These are phyloP conservation scores for Hericium rajendrae DNA, from an alignment of 768 basidiomycete species.

Conservation along the genomic window DNA sequence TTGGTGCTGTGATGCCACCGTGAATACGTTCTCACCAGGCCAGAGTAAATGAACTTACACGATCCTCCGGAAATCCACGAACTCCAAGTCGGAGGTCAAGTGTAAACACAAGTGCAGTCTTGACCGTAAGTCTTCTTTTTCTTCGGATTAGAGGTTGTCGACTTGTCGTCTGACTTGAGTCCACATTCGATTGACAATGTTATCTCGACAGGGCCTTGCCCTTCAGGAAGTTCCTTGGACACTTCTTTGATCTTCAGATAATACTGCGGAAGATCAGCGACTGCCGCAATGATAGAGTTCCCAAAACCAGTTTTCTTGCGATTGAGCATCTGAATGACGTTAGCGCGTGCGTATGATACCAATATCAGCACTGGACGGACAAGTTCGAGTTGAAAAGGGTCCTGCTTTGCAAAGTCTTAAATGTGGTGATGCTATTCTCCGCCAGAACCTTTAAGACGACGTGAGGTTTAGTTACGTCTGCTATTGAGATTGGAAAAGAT, in stretches of 20 bases:
- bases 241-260: slow-evolving; percentile 40
- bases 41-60: slow-evolving; percentile 33
- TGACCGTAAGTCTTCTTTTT: slow-evolving; percentile 37
- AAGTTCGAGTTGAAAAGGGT: slow-evolving; percentile 53
- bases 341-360: too few species aligned
- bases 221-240: slow-evolving; percentile 30
- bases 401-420: slow-evolving; percentile 48
- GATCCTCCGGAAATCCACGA: slow-evolving; percentile 74
- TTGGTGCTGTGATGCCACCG: slow-evolving; percentile 44
- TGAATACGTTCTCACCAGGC: background rate
- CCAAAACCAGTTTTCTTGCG: slow-evolving; percentile 28
- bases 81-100: slow-evolving; percentile 66
- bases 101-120: slow-evolving; percentile 65
- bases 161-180: slow-evolving; percentile 25
- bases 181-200: slow-evolving; percentile 52
- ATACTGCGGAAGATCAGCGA: slow-evolving; percentile 60
- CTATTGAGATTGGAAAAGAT: background rate
- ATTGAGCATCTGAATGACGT: slow-evolving; percentile 6
- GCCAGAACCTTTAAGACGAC: slow-evolving; percentile 50
- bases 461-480: background rate
- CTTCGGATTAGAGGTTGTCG: slow-evolving; percentile 22
- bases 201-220: slow-evolving; percentile 44
- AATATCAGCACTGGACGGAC: slow-evolving; percentile 25
- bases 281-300: slow-evolving; percentile 49
- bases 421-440: slow-evolving; percentile 57